Evolutionary conservation across 306 rosid genomes (phyloP), one percentile per base, ranked within the genome.

Genomic region (Alnus glutinosa): DNA sequence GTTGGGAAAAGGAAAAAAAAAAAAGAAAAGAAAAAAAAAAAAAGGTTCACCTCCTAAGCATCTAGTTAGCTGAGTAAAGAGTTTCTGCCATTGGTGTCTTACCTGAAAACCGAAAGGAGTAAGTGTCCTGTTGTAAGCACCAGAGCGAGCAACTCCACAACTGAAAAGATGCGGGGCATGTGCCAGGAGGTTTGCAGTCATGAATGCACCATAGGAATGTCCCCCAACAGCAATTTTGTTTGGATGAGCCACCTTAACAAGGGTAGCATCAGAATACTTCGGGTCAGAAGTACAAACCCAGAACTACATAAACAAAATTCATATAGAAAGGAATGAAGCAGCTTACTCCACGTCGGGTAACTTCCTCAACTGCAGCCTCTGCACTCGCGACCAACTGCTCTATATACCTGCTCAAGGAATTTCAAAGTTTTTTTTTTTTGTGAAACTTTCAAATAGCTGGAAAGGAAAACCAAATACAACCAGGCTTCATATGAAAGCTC

Each of bases 41-140:
- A 2, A 7, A 66, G 13, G 7, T 64, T 23, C 14, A 64, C 73
- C 42, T 74, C 32, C 47, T 36, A 83, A 42, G 46, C 42, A 52
- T 19, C 28, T 44, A 49, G 44, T 55, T 63, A 69, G 58, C 52
- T 74, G 50, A 75, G 69, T 16, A 28, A 67, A 46, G 34, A 37
- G 23, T 70, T 11, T 37, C 46, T 57, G 39, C 51, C 36, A 62
- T 62, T 49, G 59, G 68, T 79, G 47, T 12, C 55, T 47, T 70
- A 93, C 99, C 99, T 95, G 99, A 86, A 95, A 95, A 81, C 99
- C 99, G 57, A 95, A 95, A 79, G 99, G 99, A 80, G 99, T 95
- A 55, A 95, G 93, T 5, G 99, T 95, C 85, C 99, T 89, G 86
- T 95, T 93, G 91, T 95, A 95, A 78, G 99, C 99, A 82, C 99